phyloP scores from a whole-genome alignment of 495 filamentous ascomycete species.

The Neurospora intermedia region DNA sequence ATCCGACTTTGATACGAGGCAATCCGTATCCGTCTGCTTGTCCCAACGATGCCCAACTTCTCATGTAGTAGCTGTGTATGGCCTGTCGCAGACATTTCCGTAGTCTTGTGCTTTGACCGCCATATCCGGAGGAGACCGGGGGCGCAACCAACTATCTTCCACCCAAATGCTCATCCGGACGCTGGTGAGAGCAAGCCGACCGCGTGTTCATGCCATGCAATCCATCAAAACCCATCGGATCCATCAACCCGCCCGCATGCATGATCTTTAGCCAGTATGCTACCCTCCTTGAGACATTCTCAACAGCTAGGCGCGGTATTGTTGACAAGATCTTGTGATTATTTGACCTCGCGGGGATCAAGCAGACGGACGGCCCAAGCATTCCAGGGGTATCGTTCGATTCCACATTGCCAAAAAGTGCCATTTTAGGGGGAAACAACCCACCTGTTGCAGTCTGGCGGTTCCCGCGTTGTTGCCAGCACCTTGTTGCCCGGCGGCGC shows the following conservation, averaged over 20 bases:
- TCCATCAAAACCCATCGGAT: background rate
- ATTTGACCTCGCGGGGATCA: background rate
- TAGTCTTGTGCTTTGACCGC: background rate
- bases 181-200: background rate
- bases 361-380: background rate
- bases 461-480: conserved; percentile 27
- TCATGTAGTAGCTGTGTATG: background rate
- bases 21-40: background rate
- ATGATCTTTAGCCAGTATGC: background rate
- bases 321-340: background rate
- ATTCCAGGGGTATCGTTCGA: background rate
- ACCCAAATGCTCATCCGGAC: background rate
- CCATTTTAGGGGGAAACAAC: conserved; percentile 25
- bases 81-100: background rate
- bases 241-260: background rate
- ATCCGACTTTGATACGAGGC: background rate
- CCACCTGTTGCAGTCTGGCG: conserved; percentile 64
- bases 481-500: conserved; percentile 24
- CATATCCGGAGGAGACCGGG: background rate
- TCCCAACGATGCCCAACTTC: background rate
- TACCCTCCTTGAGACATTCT: background rate
- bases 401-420: background rate
- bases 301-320: background rate
- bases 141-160: background rate
- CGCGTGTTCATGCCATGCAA: background rate